Evolutionary conservation across 1,284 basidiomycete genomes (phyloP).

Genomic region (Schizophyllum amplum): DNA sequence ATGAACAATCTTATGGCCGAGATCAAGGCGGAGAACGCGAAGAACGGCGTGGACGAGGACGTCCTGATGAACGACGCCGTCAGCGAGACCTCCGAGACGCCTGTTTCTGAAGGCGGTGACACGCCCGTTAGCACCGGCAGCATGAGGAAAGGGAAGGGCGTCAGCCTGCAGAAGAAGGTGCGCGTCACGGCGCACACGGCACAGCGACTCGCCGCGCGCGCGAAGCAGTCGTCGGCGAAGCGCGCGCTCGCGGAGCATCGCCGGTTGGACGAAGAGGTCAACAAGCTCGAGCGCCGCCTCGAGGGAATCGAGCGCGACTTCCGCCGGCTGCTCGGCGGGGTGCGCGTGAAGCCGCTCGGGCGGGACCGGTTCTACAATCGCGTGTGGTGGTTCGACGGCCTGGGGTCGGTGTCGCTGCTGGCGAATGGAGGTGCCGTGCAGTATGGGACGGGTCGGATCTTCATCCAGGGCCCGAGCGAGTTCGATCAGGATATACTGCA

Average conservation of each 20-base stretch:
- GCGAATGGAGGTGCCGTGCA: constrained; percentile 66
- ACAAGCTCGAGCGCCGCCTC: constrained; percentile 69
- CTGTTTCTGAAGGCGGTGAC: constrained; percentile 56
- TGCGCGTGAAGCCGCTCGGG: constrained; percentile 84
- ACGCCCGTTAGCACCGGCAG: constrained; percentile 37
- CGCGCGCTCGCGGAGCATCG: constrained; percentile 70
- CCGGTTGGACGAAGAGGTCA: constrained; percentile 81
- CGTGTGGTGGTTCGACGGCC: constrained; percentile 98
- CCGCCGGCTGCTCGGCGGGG: constrained; percentile 73
- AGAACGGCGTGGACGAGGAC: constrained; percentile 25
- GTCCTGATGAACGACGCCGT: constrained; percentile 48
- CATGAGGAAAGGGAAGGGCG: constrained; percentile 42
- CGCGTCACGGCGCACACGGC: constrained; percentile 53
- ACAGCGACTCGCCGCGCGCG: constrained; percentile 66
- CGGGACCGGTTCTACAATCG: constrained; percentile 91
- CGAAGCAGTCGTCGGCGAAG: constrained; percentile 64
- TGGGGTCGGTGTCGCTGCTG: constrained; percentile 76
- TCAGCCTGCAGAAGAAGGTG: constrained; percentile 43
- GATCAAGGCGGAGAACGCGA: constrained; percentile 37
- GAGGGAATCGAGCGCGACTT: constrained; percentile 92
- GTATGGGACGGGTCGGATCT: constrained; percentile 85
- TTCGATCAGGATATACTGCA: constrained; percentile 65
- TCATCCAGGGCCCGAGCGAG: constrained; percentile 83
- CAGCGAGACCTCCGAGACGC: constrained; percentile 63
- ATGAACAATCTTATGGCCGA: constrained; percentile 60